Evolutionary conservation across 2,329 filamentous ascomycete species (phyloP).

Genomic region (Ophiocordyceps camponoti-leonardi): DNA sequence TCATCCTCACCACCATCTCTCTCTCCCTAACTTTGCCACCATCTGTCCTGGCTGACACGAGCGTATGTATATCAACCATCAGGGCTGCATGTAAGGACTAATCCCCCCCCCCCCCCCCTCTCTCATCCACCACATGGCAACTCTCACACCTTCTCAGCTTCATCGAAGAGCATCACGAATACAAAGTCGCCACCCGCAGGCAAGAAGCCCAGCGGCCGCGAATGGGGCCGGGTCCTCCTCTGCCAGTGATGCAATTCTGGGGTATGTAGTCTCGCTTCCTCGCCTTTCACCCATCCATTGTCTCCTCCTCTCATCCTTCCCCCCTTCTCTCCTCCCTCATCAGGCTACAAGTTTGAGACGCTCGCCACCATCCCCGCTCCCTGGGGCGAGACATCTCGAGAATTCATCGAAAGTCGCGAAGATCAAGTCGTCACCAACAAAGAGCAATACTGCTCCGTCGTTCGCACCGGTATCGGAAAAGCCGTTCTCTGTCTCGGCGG

Average conservation of each 20-base stretch:
- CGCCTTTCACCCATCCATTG: neutral
- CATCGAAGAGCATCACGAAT: conserved; percentile 76
- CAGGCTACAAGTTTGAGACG: conserved; percentile 94
- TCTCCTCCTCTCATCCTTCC: neutral
- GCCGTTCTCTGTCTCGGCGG: conserved; percentile 66
- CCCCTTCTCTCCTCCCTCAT: neutral
- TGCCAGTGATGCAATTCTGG: conserved; percentile 85
- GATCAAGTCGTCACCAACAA: conserved; percentile 66
- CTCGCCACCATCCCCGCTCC: conserved; percentile 57
- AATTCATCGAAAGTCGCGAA: conserved; percentile 63
- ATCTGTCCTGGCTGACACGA: conserved; percentile 6
- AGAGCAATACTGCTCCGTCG: conserved; percentile 89
- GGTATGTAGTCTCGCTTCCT: conserved; percentile 28
- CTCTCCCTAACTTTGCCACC: neutral
- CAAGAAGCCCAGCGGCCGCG: conserved; percentile 26
- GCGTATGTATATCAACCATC: neutral
- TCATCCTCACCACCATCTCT: neutral
- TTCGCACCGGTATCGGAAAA: conserved; percentile 70
- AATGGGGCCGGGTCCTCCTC: conserved; percentile 28
- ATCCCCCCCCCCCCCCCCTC: neutral
- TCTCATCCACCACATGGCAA: neutral
- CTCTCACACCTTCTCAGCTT: conserved; percentile 40
- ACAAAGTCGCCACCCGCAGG: conserved; percentile 45
- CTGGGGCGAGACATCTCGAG: conserved; percentile 56
- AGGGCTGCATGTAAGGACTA: conserved; percentile 36